Evolutionary conservation across 805 yeast species (phyloP).

Genomic region (Saccharomycopsis sp.): DNA sequence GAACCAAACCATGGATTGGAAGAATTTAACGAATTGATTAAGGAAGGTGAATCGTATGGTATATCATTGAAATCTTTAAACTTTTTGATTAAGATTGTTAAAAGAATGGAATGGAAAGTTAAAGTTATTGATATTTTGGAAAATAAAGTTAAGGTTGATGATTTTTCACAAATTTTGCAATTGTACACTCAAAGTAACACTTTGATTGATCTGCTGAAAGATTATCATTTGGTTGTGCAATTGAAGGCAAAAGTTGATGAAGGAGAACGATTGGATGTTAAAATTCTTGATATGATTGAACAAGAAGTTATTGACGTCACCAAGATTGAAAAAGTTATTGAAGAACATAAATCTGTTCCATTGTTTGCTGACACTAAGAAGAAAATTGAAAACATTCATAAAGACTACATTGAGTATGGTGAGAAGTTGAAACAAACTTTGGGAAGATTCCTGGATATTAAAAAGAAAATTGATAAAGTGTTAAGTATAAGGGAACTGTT

Average conservation of each 20-base stretch:
- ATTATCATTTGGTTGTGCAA: slow-evolving; percentile 10
- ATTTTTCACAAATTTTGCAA: slow-evolving; percentile 23
- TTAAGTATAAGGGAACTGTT: too few species aligned
- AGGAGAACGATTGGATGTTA: slow-evolving; percentile 21
- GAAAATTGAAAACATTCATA: slow-evolving; percentile 1
- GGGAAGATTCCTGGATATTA: not conserved
- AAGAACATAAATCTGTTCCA: not conserved
- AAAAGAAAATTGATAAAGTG: too few species aligned
- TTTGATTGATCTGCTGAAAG: not conserved
- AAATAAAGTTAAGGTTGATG: slow-evolving; percentile 15
- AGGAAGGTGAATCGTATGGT: slow-evolving; percentile 54
- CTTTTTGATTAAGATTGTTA: slow-evolving; percentile 32
- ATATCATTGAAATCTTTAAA: slow-evolving; percentile 44
- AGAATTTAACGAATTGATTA: slow-evolving; percentile 48
- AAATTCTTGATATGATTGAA: slow-evolving; percentile 15
- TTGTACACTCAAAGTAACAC: slow-evolving; percentile 8
- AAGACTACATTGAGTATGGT: slow-evolving; percentile 17
- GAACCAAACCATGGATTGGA: slow-evolving; percentile 28
- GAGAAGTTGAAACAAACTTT: slow-evolving; percentile 22
- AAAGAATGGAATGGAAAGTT: slow-evolving; percentile 35
- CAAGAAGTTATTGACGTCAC: slow-evolving; percentile 15
- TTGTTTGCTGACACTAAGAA: slow-evolving; percentile 9
- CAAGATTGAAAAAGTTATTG: slow-evolving; percentile 13
- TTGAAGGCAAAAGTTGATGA: slow-evolving; percentile 14
- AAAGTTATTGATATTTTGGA: slow-evolving; percentile 23